These are phyloP conservation scores for Trypanosoma avium DNA, from an alignment of 208 protist genomes.

Conservation along the genomic window DNA sequence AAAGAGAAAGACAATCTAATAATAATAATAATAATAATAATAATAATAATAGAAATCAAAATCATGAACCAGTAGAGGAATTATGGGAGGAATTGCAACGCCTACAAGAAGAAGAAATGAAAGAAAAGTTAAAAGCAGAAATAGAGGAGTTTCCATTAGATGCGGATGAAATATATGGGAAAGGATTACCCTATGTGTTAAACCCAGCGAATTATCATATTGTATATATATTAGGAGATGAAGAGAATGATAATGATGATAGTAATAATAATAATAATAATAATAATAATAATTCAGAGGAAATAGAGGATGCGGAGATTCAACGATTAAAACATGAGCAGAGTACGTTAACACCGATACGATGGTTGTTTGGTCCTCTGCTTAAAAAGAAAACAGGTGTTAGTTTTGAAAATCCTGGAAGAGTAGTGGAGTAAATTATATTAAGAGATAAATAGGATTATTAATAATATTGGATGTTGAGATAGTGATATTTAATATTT, in stretches of 20 bases:
- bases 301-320: not conserved
- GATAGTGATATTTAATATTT: not conserved
- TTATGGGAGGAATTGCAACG: constrained; percentile 8
- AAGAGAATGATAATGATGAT: too few species aligned
- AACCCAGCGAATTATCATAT: constrained; percentile 1
- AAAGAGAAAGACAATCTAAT: too few species aligned
- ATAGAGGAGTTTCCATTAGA: not conserved
- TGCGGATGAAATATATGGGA: constrained; percentile 15
- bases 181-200: constrained; percentile 7
- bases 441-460: too few species aligned
- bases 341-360: not conserved
- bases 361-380: not conserved
- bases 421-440: not conserved
- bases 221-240: not conserved
- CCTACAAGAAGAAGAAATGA: not conserved
- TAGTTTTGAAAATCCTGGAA: not conserved
- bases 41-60: too few species aligned
- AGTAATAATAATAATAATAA: not conserved
- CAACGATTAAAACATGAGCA: not conserved
- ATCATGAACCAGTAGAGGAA: not conserved
- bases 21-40: too few species aligned
- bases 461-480: not conserved
- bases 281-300: too few species aligned
- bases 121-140: not conserved
- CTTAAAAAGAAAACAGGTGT: not conserved